Base-by-base conservation (phyloP, 495 filamentous ascomycete genomes). In the Massariosphaeria phaeospora region DNA sequence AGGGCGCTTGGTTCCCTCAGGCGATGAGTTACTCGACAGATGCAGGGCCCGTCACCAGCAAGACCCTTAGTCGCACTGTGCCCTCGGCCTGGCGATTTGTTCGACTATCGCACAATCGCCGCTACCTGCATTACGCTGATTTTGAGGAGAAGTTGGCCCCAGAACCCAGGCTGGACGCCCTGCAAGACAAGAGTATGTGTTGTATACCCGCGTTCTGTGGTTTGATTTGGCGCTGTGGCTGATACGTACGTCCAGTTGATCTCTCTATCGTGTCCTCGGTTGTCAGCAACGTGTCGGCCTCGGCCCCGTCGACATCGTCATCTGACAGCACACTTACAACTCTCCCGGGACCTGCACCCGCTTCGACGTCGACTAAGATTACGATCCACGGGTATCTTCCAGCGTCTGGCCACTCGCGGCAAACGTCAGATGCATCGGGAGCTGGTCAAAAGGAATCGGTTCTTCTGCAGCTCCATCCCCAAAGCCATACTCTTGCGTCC, bases 91-190 rank as follows among this genome's bases (percentile, higher is more conserved):
- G 87, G 82, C 81, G 88, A 66, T 99, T 81, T 67, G 87, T 88
- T 30, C 88, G 87, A 61, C 73, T 99, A 17, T 95, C 89, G 9
- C 90, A 95, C 65, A 97, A 99, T 61, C 77, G 91, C 47, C 81
- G 90, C 33, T 89, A 84, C 68, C 76, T 99, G 1, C 91, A 99
- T 70, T 96, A 91, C 66, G 83, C 83, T n/a, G 84, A 93, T 66
- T 99, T 95, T 63, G 79, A 85, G 12, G 68, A 73, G 38, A 79
- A 84, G 66, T 75, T 76, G 8, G 70, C 75, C 2, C 71, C 79
- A 24, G 79, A 86, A 30, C 91, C 91, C 1, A 78, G 78, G 12
- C 72, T 97, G 15, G 89, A 91, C 52, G 69, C 75, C 26, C 74
- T 99, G 11, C 74, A 75, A 8, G 84, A 91, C 40, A 96, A 91